Evolutionary conservation across 2,329 filamentous ascomycete species (phyloP).

Genomic region (Pseudogymnoascus sp.): DNA sequence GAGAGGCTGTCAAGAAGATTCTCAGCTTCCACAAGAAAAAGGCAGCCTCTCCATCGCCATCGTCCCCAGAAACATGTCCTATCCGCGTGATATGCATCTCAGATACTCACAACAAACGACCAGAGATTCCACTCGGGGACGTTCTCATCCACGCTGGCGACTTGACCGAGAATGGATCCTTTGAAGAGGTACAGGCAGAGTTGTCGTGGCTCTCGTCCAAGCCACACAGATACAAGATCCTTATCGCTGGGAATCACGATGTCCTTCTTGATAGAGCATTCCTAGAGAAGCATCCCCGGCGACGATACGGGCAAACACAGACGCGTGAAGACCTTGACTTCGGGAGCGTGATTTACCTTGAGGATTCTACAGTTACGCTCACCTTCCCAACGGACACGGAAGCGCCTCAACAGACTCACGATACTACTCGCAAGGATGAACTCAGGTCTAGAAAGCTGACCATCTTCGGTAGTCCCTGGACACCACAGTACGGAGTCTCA

Average conservation of each 20-base stretch:
- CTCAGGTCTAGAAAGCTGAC: too few relatives aligned
- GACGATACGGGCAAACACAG: conserved; percentile 8
- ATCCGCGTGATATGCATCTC: conserved; percentile 33
- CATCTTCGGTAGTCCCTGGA: too few relatives aligned
- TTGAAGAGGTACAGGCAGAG: conserved; percentile 65
- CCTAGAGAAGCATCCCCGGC: too few relatives aligned
- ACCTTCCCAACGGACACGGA: too few relatives aligned
- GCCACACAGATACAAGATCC: conserved; percentile 70
- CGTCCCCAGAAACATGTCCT: too few relatives aligned
- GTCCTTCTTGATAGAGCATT: too few relatives aligned
- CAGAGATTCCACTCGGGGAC: conserved; percentile 64
- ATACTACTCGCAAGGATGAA: too few relatives aligned
- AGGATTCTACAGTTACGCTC: conserved; percentile 37
- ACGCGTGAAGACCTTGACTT: conserved; percentile 47
- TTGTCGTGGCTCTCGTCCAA: conserved; percentile 71
- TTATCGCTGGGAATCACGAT: conserved; percentile 85
- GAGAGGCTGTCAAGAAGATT: too few relatives aligned
- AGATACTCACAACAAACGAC: conserved; percentile 68
- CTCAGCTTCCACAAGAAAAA: too few relatives aligned
- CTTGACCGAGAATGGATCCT: conserved; percentile 64
- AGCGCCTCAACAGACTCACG: too few relatives aligned
- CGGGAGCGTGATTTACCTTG: conserved; percentile 60
- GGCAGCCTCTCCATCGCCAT: too few relatives aligned
- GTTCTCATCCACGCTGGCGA: conserved; percentile 87
- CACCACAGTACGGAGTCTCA: too few relatives aligned